These are phyloP conservation scores for Euclidium syriacum DNA, from an alignment of 345 rosid genomes.

Conservation along the genomic window DNA sequence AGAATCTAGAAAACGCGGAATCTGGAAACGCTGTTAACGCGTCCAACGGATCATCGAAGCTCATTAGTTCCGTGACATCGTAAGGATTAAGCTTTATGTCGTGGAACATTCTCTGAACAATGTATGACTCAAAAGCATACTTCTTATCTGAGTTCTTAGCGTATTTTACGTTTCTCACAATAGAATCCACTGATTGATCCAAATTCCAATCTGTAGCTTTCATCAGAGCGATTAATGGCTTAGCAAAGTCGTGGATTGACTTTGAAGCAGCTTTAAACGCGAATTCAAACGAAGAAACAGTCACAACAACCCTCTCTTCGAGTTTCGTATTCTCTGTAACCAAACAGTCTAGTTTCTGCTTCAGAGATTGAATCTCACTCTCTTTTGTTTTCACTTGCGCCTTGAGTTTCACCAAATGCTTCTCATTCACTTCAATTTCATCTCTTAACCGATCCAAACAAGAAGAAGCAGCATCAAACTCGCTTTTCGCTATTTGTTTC, in stretches of 20 bases:
- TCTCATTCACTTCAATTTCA: conserved; percentile 37
- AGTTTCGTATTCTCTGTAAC: conserved; percentile 27
- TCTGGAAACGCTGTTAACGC: conserved; percentile 36
- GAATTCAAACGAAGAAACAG: conserved; percentile 33
- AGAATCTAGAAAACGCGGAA: conserved; percentile 48
- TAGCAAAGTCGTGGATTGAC: conserved; percentile 55
- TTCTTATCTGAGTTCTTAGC: conserved; percentile 48
- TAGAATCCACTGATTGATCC: conserved; percentile 41
- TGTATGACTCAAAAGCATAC: conserved; percentile 59
- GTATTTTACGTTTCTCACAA: conserved; percentile 39
- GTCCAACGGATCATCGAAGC: conserved; percentile 44
- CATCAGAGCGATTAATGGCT: conserved; percentile 62
- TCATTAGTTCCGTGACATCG: conserved; percentile 37
- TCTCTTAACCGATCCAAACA: conserved; percentile 26
- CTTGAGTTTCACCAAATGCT: conserved; percentile 38
- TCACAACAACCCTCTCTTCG: conserved; percentile 32
- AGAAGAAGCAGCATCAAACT: conserved; percentile 23
- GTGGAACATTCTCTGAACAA: conserved; percentile 54
- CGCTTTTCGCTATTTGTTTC: conserved; percentile 18
- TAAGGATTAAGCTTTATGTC: conserved; percentile 30
- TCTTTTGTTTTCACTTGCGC: conserved; percentile 32
- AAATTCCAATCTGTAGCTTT: conserved; percentile 60
- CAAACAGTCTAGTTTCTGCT: conserved; percentile 32
- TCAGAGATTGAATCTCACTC: conserved; percentile 33
- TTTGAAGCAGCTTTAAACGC: conserved; percentile 38